Evolutionary conservation across 345 rosid genomes (phyloP).

Genomic region (Populus deltoides): DNA sequence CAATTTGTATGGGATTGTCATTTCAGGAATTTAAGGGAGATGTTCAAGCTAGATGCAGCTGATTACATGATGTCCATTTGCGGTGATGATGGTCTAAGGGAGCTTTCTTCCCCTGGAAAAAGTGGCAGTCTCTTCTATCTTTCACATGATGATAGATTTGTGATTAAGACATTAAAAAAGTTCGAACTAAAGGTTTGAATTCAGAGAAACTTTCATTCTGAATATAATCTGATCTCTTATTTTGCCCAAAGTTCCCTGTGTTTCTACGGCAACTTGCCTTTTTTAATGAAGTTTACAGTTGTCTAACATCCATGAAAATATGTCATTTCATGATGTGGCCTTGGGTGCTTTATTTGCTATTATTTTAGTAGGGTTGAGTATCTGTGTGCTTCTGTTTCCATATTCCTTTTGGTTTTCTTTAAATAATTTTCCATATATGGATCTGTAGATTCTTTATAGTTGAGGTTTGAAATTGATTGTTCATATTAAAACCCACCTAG

Average conservation of each 20-base stretch:
- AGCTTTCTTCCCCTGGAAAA: conserved; percentile 83
- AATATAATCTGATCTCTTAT: not conserved
- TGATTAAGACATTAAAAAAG: conserved; percentile 81
- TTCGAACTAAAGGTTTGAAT: conserved; percentile 83
- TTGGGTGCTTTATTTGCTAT: not conserved
- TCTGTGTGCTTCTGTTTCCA: not conserved
- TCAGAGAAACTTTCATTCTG: not conserved
- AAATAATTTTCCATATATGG: not conserved
- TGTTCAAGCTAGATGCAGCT: conserved; percentile 97
- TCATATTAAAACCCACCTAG: not conserved
- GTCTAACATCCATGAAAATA: not conserved
- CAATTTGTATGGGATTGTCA: conserved; percentile 6
- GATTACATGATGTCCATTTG: conserved; percentile 99
- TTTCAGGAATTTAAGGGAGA: conserved; percentile 86
- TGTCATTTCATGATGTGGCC: not conserved
- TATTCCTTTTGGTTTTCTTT: not conserved
- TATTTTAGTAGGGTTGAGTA: not conserved
- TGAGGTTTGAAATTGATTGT: not conserved
- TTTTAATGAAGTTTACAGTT: not conserved
- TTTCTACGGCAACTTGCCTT: not conserved
- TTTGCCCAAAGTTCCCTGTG: not conserved
- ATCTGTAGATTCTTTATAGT: not conserved
- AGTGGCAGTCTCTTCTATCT: conserved; percentile 96
- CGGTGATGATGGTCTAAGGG: conserved; percentile 87
- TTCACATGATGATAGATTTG: conserved; percentile 86